Conservation (phyloP, 2,329 filamentous ascomycete species). For the Rutstroemia sydowiana region DNA sequence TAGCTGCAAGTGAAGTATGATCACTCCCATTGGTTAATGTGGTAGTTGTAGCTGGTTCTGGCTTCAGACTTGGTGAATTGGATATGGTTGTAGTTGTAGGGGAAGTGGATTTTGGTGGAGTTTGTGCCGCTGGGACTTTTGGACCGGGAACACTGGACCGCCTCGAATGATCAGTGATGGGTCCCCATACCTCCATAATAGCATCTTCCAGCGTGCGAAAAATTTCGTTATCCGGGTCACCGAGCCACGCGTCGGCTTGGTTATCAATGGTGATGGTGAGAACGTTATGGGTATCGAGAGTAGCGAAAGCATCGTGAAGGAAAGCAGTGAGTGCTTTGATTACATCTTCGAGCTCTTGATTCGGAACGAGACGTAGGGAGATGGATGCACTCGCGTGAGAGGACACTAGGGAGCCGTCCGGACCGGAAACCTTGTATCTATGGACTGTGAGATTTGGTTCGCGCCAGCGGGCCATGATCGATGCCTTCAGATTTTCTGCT, state of each 20-base stretch:
- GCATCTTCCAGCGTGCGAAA: conserved; percentile 84
- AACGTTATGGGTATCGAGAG: conserved; percentile 72
- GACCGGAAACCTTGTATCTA: conserved; percentile 84
- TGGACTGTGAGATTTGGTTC: conserved; percentile 94
- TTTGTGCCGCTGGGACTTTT: conserved; percentile 11
- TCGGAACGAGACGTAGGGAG: conserved; percentile 86
- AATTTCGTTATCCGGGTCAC: conserved; percentile 82
- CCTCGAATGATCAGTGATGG: conserved; percentile 31
- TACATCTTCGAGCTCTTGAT: conserved; percentile 79
- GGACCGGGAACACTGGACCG: conserved; percentile 35
- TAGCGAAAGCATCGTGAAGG: conserved; percentile 62
- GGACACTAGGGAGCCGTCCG: conserved; percentile 86
- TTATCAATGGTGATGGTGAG: conserved; percentile 83
- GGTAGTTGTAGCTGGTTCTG: conserved; percentile 42
- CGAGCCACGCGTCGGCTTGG: conserved; percentile 91
- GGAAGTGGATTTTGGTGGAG: conserved; percentile 8
- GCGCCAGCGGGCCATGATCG: conserved; percentile 88
- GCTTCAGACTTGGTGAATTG: conserved; percentile 27
- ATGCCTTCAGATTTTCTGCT: conserved; percentile 67
- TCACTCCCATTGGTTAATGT: conserved; percentile 41
- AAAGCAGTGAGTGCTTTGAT: conserved; percentile 60
- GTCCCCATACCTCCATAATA: conserved; percentile 77
- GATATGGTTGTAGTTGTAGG: conserved; percentile 12
- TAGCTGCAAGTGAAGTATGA: conserved; percentile 26
- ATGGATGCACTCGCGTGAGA: conserved; percentile 81